Base-by-base conservation (phyloP, 345 rosid genomes). In the Anastatica hierochuntica region DNA sequence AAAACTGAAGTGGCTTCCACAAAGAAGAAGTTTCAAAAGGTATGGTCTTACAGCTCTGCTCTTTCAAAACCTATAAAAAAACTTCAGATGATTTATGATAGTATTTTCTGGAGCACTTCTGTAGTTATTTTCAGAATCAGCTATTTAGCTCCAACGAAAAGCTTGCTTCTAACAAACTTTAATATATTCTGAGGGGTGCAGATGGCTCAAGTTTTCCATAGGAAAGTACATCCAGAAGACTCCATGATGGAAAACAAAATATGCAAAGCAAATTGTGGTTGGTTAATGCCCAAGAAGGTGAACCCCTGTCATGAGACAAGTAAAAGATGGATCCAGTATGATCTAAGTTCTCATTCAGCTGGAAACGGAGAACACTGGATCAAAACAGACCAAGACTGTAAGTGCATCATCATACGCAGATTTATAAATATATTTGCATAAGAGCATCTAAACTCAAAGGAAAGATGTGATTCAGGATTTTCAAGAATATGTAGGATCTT, bases 341-440 rank as follows among this genome's bases (percentile, higher is more conserved):
- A 58, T 35, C 65, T 67, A 46, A 66, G 64, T 64, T 69, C 52
- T 34, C 45, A 49, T 40, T 63, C 81, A 63, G 63, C 65, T 27
- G 71, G 56, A 51, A 71, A 68, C 33, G 59, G 72, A 49, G 95
- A 76, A 74, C 78, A 78, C 77, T 90, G 95, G 95, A 86, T 90
- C 81, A 83, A 79, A 71, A 82, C 94, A 63, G 95, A 90, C 65
- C 83, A 80, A 64, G 85, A 90, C 61, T 90, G 94, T 86, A 80
- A 90, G 97, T 86, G 47, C 48, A 37, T 36, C 49, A 56, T 36
- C 34, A 38, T 43, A 44, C 23, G n/a, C 26, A 56, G 51, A 38
- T 39, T 43, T n/a, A n/a, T n/a, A 48, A 2, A 44, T 60, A 40
- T 9, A 30, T 29, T 36, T 48, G 36, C 52, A 35, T 49, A 21